These are phyloP conservation scores for Brassica rapa DNA, from an alignment of 345 rosid species.

Conservation along the genomic window DNA sequence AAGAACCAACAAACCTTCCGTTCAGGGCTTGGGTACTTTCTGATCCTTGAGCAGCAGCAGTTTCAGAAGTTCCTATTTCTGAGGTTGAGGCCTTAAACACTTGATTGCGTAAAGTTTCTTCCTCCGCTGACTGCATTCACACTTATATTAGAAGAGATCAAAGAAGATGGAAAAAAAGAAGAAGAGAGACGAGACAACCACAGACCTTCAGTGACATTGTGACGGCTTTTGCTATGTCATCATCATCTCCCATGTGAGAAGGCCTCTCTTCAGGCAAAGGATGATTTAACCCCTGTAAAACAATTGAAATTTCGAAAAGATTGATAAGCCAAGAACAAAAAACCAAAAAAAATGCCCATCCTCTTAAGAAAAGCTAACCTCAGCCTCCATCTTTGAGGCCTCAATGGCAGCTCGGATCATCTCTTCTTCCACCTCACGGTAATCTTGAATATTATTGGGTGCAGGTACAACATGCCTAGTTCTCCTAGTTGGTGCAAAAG, in stretches of 20 bases:
- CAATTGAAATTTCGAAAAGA: conserved; percentile 7
- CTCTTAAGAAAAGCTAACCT: conserved; percentile 43
- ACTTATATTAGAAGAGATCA: conserved; percentile 29
- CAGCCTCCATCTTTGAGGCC: conserved; percentile 83
- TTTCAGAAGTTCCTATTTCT: conserved; percentile 43
- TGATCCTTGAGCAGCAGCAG: conserved; percentile 49
- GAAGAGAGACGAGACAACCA: conserved; percentile 18
- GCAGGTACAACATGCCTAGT: conserved; percentile 40
- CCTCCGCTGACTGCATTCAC: conserved; percentile 69
- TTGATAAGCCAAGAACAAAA: conserved; percentile 10
- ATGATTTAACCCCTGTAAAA: conserved; percentile 49
- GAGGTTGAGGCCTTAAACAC: conserved; percentile 50
- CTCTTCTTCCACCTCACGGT: conserved; percentile 94
- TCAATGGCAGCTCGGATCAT: conserved; percentile 98
- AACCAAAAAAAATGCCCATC: neutral
- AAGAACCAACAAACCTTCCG: conserved; percentile 60
- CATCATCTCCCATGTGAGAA: conserved; percentile 54
- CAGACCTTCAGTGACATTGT: conserved; percentile 71
- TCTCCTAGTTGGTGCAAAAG: conserved; percentile 40
- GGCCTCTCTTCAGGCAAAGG: conserved; percentile 47
- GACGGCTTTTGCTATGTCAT: conserved; percentile 68
- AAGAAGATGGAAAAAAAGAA: neutral
- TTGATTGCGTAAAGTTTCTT: conserved; percentile 50
- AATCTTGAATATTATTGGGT: conserved; percentile 52
- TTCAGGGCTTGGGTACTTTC: conserved; percentile 50